Percentiles rank a stretch among this genome's conserved stretches.
These are phyloP conservation scores for Rhizopogon sp. DNA, from an alignment of 768 basidiomycete species.

Conservation along the genomic window DNA sequence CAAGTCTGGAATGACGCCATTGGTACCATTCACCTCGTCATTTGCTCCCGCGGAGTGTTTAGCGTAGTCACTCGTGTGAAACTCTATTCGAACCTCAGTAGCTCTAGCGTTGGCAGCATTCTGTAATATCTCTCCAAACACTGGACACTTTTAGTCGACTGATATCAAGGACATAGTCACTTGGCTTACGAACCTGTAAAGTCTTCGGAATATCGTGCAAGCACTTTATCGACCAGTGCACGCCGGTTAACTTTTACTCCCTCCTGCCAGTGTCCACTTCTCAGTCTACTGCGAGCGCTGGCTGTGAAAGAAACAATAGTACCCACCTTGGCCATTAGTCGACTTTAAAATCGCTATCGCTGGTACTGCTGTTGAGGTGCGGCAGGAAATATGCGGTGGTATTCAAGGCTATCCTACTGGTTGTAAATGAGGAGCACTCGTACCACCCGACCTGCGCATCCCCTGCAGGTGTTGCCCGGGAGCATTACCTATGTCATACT, in stretches of 20 bases:
- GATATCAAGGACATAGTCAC: neutral
- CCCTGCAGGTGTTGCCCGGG: no score
- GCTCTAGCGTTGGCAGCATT: conserved; percentile 51
- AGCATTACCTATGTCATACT: no score
- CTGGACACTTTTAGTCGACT: conserved; percentile 10
- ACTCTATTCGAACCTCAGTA: conserved; percentile 30
- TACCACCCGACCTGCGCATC: no score
- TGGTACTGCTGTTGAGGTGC: neutral
- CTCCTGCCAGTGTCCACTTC: neutral
- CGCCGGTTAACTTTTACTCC: conserved; percentile 10
- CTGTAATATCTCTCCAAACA: conserved; percentile 51
- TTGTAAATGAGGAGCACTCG: neutral
- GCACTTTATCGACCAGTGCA: conserved; percentile 12
- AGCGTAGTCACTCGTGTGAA: conserved; percentile 20
- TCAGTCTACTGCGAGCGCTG: neutral
- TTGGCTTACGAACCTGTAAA: conserved; percentile 8
- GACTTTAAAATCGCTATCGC: neutral
- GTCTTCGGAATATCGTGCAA: conserved; percentile 12
- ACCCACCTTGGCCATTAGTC: neutral
- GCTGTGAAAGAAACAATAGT: neutral
- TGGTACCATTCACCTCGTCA: neutral
- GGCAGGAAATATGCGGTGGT: no score
- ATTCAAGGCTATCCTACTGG: no score
- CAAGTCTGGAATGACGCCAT: conserved; percentile 2
- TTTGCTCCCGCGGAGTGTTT: neutral